These are phyloP conservation scores for Aphanoascus verrucosus DNA, from an alignment of 2,329 filamentous ascomycete species.

Conservation along the genomic window DNA sequence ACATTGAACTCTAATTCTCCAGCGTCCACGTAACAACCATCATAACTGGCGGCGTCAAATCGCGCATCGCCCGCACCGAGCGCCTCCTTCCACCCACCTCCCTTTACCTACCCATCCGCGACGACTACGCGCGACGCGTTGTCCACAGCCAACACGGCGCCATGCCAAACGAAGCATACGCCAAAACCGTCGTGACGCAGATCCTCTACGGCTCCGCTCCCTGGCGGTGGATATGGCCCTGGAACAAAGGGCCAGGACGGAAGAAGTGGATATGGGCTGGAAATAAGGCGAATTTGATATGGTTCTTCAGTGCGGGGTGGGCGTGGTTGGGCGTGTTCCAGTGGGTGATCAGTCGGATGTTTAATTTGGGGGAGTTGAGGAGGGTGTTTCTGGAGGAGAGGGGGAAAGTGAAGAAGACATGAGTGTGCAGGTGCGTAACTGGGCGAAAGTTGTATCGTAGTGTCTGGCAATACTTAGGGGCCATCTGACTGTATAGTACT, in stretches of 20 bases:
- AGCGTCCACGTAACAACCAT: slow-evolving; percentile 44
- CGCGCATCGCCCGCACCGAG: slow-evolving; percentile 46
- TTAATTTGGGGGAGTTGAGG: slow-evolving; percentile 41
- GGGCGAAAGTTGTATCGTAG: neutral
- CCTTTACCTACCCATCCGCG: slow-evolving; percentile 43
- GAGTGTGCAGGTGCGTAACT: too few species aligned
- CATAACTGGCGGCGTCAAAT: slow-evolving; percentile 51
- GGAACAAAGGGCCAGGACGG: slow-evolving; percentile 23
- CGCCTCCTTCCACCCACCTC: slow-evolving; percentile 39
- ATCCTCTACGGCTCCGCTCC: slow-evolving; percentile 39
- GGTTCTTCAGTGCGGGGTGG: slow-evolving; percentile 41
- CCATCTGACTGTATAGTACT: neutral
- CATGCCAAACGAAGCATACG: slow-evolving; percentile 45
- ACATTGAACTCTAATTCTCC: neutral
- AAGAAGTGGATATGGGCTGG: slow-evolving; percentile 41
- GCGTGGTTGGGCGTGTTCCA: slow-evolving; percentile 30
- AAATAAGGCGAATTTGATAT: slow-evolving; percentile 38
- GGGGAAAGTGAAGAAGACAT: slow-evolving; percentile 1
- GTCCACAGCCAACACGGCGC: slow-evolving; percentile 45
- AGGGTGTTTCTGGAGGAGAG: slow-evolving; percentile 13
- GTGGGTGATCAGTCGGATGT: slow-evolving; percentile 40
- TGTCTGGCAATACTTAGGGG: too few species aligned
- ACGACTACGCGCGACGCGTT: slow-evolving; percentile 42
- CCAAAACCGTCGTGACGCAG: slow-evolving; percentile 44
- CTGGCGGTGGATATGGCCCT: slow-evolving; percentile 43